Evolutionary conservation across 495 filamentous ascomycete genomes (phyloP).

Genomic region (Neurospora sp.): DNA sequence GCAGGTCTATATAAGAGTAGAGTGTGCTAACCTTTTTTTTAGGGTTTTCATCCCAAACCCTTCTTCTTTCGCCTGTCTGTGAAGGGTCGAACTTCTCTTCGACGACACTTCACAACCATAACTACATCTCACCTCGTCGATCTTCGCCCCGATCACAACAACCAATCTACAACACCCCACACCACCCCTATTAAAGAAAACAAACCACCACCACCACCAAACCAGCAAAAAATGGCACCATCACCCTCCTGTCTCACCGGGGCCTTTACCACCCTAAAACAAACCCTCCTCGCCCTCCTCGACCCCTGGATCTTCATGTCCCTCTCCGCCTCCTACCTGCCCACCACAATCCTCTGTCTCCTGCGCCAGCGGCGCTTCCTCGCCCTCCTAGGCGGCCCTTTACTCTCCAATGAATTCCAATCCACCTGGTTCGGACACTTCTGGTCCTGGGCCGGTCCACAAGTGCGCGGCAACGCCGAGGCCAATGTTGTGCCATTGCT

Average conservation of each 20-base stretch:
- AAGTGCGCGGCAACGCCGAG: constrained; percentile 17
- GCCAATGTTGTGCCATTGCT: constrained; percentile 31
- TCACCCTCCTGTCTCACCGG: neutral
- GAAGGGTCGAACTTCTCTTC: neutral
- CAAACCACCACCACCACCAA: neutral
- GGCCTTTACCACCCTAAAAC: neutral
- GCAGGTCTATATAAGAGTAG: neutral
- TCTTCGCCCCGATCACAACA: neutral
- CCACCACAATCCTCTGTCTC: constrained; percentile 22
- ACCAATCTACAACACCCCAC: too few species aligned
- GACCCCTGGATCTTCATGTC: constrained; percentile 31
- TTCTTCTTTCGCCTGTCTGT: neutral
- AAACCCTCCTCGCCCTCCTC: constrained; percentile 16
- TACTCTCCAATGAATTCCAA: constrained; percentile 13
- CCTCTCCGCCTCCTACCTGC: constrained; percentile 26
- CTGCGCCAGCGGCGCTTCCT: constrained; percentile 12
- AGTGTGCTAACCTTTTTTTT: neutral
- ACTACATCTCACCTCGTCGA: neutral
- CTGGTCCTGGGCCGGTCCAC: constrained; percentile 34
- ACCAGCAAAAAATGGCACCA: neutral
- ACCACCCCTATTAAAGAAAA: neutral
- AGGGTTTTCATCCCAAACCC: neutral
- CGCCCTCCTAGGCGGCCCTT: constrained; percentile 22
- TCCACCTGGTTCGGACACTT: constrained; percentile 40
- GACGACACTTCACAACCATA: neutral